These are phyloP conservation scores for Phytopythium boreale DNA, from an alignment of 352 stramenopile genomes.

Conservation along the genomic window DNA sequence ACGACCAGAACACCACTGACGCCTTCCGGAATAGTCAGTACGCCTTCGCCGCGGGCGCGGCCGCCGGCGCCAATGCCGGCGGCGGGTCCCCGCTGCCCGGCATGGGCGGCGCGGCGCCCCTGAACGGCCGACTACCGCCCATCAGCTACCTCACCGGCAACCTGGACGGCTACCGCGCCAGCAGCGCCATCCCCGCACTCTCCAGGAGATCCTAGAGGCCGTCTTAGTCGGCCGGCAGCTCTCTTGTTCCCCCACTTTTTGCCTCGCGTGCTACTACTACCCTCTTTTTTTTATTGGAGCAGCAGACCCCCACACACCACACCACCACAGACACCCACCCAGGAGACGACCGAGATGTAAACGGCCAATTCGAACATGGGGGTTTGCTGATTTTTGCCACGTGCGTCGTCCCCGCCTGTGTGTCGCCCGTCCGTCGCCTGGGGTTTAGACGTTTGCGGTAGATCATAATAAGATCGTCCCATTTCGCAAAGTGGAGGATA, in stretches of 20 bases:
- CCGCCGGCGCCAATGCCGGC: slow-evolving; percentile 9
- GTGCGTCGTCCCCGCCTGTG: too few relatives aligned
- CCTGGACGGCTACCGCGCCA: slow-evolving; percentile 54
- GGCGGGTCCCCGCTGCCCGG: not conserved
- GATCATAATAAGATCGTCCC: too few relatives aligned
- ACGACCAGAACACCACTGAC: slow-evolving; percentile 33
- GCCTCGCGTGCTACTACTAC: not conserved
- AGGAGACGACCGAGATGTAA: too few relatives aligned
- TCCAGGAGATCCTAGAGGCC: slow-evolving; percentile 3
- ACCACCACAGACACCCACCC: too few relatives aligned
- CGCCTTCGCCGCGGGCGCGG: slow-evolving; percentile 6
- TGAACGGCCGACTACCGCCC: slow-evolving; percentile 45
- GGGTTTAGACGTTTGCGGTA: too few relatives aligned
- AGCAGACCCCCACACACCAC: too few relatives aligned
- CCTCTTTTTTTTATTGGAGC: slow-evolving; percentile 2
- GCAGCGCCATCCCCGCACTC: slow-evolving; percentile 27
- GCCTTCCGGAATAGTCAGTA: slow-evolving; percentile 32
- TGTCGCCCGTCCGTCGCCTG: too few relatives aligned
- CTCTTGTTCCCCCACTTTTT: not conserved
- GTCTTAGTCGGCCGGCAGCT: too few relatives aligned
- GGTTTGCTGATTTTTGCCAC: too few relatives aligned
- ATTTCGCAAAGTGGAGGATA: too few relatives aligned
- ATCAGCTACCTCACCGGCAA: slow-evolving; percentile 81
- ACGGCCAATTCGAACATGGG: too few relatives aligned
- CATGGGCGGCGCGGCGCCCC: not conserved